Evolutionary conservation across 2,329 filamentous ascomycete genomes (phyloP).

Genomic region (Cladophialophora immunda): DNA sequence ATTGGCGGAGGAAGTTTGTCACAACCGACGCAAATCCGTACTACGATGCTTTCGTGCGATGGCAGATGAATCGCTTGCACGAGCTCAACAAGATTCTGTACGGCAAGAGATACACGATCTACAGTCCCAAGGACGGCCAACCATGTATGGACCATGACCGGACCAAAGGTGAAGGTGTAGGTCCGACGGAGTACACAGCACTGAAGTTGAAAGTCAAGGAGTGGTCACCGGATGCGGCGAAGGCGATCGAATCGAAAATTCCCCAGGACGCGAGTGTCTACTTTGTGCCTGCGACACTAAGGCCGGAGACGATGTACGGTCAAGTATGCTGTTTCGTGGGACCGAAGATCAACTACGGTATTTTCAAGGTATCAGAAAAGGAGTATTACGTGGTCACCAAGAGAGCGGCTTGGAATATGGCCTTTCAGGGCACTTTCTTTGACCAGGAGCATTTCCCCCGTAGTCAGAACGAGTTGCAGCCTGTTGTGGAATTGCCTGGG

Average conservation of each 20-base stretch:
- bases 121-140: constrained; percentile 88
- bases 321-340: constrained; percentile 96
- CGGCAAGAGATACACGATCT: constrained; percentile 91
- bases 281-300: constrained; percentile 88
- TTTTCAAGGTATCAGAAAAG: constrained; percentile 78
- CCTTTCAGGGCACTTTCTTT: constrained; percentile 87
- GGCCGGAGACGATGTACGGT: constrained; percentile 98
- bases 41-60: constrained; percentile 93
- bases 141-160: constrained; percentile 89
- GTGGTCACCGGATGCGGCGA: constrained; percentile 80
- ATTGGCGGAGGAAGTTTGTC: constrained; percentile 91
- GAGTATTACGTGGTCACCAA: constrained; percentile 82
- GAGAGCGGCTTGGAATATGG: constrained; percentile 90
- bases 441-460: constrained; percentile 56
- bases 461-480: constrained; percentile 75
- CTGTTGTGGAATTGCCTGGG: constrained; percentile 78
- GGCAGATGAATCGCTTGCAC: constrained; percentile 62
- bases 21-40: constrained; percentile 97
- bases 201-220: constrained; percentile 90
- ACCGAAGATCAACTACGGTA: constrained; percentile 85
- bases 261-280: constrained; percentile 82
- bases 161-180: constrained; percentile 80
- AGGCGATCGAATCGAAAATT: constrained; percentile 77
- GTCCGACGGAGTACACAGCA: constrained; percentile 90
- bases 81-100: constrained; percentile 51